Conservation (phyloP, 2,329 filamentous ascomycete genomes). For the Fusarium cyanostomum region DNA sequence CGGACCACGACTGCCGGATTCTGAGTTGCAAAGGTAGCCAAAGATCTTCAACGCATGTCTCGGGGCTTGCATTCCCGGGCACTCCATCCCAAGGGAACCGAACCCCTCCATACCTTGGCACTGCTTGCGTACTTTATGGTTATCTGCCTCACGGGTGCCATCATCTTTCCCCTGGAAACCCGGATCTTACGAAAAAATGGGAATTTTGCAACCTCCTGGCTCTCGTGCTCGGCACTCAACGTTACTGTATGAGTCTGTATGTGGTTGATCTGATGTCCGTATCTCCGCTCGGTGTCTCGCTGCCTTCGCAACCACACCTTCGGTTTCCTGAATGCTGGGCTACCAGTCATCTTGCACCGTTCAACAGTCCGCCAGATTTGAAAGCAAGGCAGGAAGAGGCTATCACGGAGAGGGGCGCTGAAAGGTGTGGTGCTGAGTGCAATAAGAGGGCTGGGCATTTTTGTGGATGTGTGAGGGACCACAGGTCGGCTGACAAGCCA, state of each 20-base stretch:
- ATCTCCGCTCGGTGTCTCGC: conserved; percentile 31
- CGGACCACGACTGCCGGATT: background rate
- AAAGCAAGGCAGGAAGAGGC: conserved; percentile 15
- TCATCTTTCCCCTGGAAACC: conserved; percentile 7
- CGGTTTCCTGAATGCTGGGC: background rate
- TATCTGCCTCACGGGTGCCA: conserved; percentile 8
- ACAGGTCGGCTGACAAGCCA: conserved; percentile 43
- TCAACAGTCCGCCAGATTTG: conserved; percentile 30
- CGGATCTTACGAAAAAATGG: conserved; percentile 14
- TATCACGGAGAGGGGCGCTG: conserved; percentile 26
- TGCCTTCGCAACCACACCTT: conserved; percentile 29
- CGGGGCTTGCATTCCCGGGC: conserved; percentile 23
- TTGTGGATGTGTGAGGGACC: conserved; percentile 29
- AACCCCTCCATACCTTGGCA: conserved; percentile 9
- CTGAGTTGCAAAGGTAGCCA: conserved; percentile 17
- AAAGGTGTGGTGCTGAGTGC: conserved; percentile 23
- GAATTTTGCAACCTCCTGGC: conserved; percentile 12
- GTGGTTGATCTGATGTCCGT: conserved; percentile 8
- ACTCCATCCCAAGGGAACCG: conserved; percentile 28
- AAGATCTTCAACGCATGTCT: conserved; percentile 35
- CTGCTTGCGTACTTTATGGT: too few relatives aligned
- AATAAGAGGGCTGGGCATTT: conserved; percentile 19
- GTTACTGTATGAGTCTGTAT: too few relatives aligned
- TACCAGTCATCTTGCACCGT: conserved; percentile 26
- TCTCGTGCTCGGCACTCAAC: conserved; percentile 1